These are phyloP conservation scores for Tuber aestivum DNA, from an alignment of 495 filamentous ascomycete species.

Conservation along the genomic window DNA sequence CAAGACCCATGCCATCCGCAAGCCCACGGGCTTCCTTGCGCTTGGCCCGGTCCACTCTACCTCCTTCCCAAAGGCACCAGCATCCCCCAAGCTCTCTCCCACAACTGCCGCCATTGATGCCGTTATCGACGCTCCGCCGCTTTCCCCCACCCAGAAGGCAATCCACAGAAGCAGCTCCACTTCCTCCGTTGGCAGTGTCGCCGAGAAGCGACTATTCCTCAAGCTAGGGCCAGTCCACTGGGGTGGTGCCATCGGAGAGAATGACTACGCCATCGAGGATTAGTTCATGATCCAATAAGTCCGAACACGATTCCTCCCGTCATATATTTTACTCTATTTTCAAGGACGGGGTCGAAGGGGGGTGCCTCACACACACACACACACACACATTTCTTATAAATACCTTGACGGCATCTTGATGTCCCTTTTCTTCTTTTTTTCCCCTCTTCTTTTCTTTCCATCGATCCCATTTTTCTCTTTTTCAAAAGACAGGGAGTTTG, in stretches of 20 bases:
- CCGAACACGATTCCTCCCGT: constrained; percentile 4
- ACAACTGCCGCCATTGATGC: constrained; percentile 11
- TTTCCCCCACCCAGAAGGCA: constrained; percentile 24
- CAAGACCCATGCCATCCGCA: constrained; percentile 29
- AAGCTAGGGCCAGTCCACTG: constrained; percentile 43
- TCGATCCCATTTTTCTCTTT: not conserved
- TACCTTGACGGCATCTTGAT: constrained; percentile 14
- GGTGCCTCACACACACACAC: constrained; percentile 18
- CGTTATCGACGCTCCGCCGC: constrained; percentile 18
- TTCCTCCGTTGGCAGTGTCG: constrained; percentile 34
- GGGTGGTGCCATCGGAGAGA: constrained; percentile 39
- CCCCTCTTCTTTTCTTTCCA: not conserved
- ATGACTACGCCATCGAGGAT: constrained; percentile 43
- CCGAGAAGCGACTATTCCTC: constrained; percentile 42
- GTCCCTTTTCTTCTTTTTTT: constrained; percentile 6
- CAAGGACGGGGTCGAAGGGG: constrained; percentile 21
- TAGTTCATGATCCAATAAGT: constrained; percentile 19
- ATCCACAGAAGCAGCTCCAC: constrained; percentile 33
- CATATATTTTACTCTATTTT: constrained; percentile 2
- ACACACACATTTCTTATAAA: constrained; percentile 29
- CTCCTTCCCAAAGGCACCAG: constrained; percentile 40
- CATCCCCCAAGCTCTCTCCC: constrained; percentile 29
- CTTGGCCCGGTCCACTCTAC: constrained; percentile 39
- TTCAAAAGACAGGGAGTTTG: constrained; percentile 21
- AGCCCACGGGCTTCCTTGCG: constrained; percentile 37